These are phyloP conservation scores for Santalum album DNA, from an alignment of 164 flowering plant species.

Conservation along the genomic window DNA sequence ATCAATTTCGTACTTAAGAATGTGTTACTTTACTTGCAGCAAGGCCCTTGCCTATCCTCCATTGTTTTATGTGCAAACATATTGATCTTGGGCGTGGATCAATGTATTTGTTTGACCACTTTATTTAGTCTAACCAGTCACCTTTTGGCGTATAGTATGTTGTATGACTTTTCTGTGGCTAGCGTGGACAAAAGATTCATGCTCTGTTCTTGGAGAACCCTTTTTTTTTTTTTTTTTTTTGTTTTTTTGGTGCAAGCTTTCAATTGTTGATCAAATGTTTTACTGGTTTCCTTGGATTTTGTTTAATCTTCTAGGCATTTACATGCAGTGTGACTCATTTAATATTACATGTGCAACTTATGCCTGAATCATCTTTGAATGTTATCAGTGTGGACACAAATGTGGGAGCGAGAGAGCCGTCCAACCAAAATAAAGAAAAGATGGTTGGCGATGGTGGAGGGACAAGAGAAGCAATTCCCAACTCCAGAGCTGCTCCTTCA, in stretches of 20 bases:
- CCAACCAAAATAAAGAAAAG: conserved; percentile 8
- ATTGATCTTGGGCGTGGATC: not conserved
- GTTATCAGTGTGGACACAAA: conserved; percentile 12
- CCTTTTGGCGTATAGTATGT: not conserved
- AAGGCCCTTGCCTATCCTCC: too few species aligned
- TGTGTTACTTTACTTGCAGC: too few species aligned
- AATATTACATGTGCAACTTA: not conserved
- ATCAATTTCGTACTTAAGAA: too few species aligned
- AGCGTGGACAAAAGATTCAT: not conserved
- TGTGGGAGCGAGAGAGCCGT: conserved; percentile 7
- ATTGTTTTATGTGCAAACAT: too few species aligned
- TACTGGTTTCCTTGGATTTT: not conserved
- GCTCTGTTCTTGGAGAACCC: not conserved
- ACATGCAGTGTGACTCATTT: not conserved
- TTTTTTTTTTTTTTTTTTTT: not conserved
- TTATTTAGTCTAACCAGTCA: not conserved
- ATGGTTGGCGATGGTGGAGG: conserved; percentile 9
- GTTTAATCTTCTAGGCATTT: not conserved
- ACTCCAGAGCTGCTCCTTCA: conserved; percentile 14
- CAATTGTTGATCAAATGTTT: not conserved
- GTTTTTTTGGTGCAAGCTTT: not conserved
- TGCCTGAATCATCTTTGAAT: not conserved
- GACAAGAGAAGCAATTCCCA: conserved; percentile 5
- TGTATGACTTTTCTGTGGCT: not conserved
- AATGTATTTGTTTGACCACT: not conserved